These are phyloP conservation scores for Penicillium concentricum DNA, from an alignment of 2,329 filamentous ascomycete species.

Conservation along the genomic window DNA sequence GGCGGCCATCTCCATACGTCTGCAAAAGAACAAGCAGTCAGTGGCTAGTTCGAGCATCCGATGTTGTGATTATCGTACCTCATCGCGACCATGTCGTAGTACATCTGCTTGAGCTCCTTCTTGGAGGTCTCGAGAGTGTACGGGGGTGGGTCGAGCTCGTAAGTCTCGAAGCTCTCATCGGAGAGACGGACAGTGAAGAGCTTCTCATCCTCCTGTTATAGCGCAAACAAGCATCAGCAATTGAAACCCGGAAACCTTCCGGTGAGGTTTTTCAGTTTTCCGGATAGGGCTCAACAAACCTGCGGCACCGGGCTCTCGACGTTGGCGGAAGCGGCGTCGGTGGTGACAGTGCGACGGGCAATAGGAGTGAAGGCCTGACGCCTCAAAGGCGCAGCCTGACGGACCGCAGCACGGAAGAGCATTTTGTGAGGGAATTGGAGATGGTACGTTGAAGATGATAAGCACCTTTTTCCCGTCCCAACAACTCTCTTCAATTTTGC, in stretches of 20 bases:
- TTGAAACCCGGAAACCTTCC: slow-evolving; percentile 32
- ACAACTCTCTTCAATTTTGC: slow-evolving; percentile 29
- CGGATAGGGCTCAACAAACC: slow-evolving; percentile 53
- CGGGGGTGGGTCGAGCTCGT: slow-evolving; percentile 92
- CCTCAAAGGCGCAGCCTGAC: slow-evolving; percentile 59
- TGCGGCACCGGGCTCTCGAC: slow-evolving; percentile 71
- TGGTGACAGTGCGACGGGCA: slow-evolving; percentile 78
- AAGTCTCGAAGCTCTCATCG: slow-evolving; percentile 99
- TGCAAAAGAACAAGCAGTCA: slow-evolving; percentile 40
- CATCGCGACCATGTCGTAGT: slow-evolving; percentile 93
- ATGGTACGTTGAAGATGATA: slow-evolving; percentile 18
- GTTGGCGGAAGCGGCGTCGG: slow-evolving; percentile 88
- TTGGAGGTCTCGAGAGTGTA: slow-evolving; percentile 94
- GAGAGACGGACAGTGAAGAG: slow-evolving; percentile 88
- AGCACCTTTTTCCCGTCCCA: slow-evolving; percentile 9
- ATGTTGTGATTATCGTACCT: slow-evolving; percentile 60
- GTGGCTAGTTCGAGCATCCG: neutral
- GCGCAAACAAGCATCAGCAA: slow-evolving; percentile 23
- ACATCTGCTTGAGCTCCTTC: slow-evolving; percentile 98
- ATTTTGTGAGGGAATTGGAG: slow-evolving; percentile 50
- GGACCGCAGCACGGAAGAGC: slow-evolving; percentile 69
- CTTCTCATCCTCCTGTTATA: slow-evolving; percentile 80
- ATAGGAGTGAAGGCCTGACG: slow-evolving; percentile 47
- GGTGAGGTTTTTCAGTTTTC: slow-evolving; percentile 32
- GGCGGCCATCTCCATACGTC: slow-evolving; percentile 99